Evolutionary conservation across 2,329 filamentous ascomycete species (phyloP), one percentile per base, ranked within the genome.

Genomic region (Aspergillus unguis): DNA sequence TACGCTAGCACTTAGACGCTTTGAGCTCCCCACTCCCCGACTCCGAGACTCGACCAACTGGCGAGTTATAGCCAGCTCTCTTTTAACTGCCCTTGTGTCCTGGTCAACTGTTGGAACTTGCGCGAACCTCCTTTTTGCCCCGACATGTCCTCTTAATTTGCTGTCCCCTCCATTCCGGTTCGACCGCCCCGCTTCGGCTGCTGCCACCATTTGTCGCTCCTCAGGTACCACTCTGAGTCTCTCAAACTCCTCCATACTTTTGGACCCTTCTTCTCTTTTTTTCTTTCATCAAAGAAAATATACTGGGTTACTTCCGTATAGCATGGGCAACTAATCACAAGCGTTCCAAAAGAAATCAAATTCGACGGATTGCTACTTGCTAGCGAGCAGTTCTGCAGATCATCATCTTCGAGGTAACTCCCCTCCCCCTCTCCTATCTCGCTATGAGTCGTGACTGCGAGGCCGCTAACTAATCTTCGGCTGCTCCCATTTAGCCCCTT

Each of bases 21-120:
- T 44, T 42, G 53, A 55, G 52, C 56, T 58, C 57, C 54, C 57
- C 58, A 60, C 58, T 55, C 58, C 57, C 58, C 58, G 55, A 58
- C 51, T 60, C 55, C 57, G 57, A 60, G 53, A 44, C 48, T 60
- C 44, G 58, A 58, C 56, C 53, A 57, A 48, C 45, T 6, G 47
- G 44, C 38, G 47, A 43, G 47, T 49, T 48, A 48, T 48, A 48
- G 28, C 37, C 37, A 35, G 29, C 46, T 48, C 28, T 27, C 29
- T 26, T n/a, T 25, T 17, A 35, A 25, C 35, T 38, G 26, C 32
- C 33, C 32, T 38, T 47, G 25, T 36, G 44, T 36, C 31, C 9
- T 23, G 7, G 23, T n/a, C 28, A 47, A 47, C 38, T 48, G 27
- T 38, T 40, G 27, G 38, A 33, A 27, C 37, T 40, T 47, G 35